Base-by-base conservation (phyloP, 2,329 filamentous ascomycete species). In the Aspergillus tanneri region DNA sequence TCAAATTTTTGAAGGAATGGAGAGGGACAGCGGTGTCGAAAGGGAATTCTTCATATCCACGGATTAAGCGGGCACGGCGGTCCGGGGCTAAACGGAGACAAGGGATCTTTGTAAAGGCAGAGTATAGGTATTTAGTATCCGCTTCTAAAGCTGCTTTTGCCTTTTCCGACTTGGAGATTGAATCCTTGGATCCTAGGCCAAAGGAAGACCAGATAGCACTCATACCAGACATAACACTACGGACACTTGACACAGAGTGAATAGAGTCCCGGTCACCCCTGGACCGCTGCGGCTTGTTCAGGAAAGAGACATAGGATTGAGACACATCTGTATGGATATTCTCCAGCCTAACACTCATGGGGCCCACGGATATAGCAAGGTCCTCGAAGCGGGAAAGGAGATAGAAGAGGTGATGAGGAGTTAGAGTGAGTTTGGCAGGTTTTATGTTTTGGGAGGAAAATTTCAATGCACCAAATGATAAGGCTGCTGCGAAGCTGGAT, bases 191-290 rank as follows among this genome's bases (percentile, higher is more conserved):
- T 51, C 85, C 85, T 22, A 96, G 81, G 19, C 91, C 88, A 57
- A 97, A 85, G 62, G 86, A 90, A 18, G 89, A 87, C 92, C 91
- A 97, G 37, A 97, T 75, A 11, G 88, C 85, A 49, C 90, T 93
- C 87, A 99, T 95, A 69, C 88, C 89, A 22, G 93, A 95, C 88
- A 97, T 92, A 63, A 96, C 91, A 69, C 92, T 97, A 67, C 92
- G 86, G 58, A 99, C 89, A 73, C 93, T 97, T 19, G 92, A 96
- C 34, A 96, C 90, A 5, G 93, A 97, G 63, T 91, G 90, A 57
- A 97, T 89, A 1, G 93, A 97, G 60, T 90, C 89, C 46, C 86
- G 85, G 71, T 97, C 92, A 39, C 87, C 87, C 68, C 88, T 88
- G 53, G 88, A 86, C 50, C 88, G 84, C 62, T 92, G 88, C 19